phyloP scores from a whole-genome alignment of 495 filamentous ascomycete genomes.

The Aspergillus panamensis region DNA sequence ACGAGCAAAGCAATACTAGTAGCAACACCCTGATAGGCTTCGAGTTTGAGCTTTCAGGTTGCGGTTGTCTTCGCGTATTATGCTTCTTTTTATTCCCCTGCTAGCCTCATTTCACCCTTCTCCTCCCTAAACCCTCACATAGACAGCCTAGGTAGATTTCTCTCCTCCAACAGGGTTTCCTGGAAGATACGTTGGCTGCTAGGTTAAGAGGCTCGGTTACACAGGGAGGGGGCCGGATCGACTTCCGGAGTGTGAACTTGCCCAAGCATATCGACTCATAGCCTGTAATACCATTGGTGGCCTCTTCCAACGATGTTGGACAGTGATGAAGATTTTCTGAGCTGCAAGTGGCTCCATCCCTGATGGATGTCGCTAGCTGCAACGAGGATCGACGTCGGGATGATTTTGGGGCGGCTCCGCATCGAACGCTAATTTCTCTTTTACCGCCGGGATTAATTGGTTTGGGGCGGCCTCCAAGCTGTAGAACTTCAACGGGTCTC shows the following conservation, averaged over 20 bases:
- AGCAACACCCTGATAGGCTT: too few species aligned
- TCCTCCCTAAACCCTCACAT: not conserved
- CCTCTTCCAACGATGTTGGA: constrained; percentile 4
- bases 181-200: constrained; percentile 36
- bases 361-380: constrained; percentile 4
- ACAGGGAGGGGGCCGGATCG: constrained; percentile 31
- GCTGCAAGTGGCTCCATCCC: constrained; percentile 12
- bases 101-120: not conserved
- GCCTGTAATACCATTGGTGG: constrained; percentile 13
- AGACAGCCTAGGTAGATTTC: constrained; percentile 10
- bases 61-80: not conserved
- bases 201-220: constrained; percentile 29
- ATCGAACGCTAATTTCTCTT: not conserved
- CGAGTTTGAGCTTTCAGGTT: not conserved
- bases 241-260: constrained; percentile 28
- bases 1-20: too few species aligned
- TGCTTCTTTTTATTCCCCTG: not conserved
- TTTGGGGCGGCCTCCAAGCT: not conserved
- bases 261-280: constrained; percentile 5
- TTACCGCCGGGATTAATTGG: not conserved
- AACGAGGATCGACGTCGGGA: constrained; percentile 8
- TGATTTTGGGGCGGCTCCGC: constrained; percentile 15
- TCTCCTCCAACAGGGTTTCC: constrained; percentile 32
- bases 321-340: not conserved
- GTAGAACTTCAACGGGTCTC: not conserved